Evolutionary conservation across 495 filamentous ascomycete genomes (phyloP).

Genomic region (Xylaria nigripes): DNA sequence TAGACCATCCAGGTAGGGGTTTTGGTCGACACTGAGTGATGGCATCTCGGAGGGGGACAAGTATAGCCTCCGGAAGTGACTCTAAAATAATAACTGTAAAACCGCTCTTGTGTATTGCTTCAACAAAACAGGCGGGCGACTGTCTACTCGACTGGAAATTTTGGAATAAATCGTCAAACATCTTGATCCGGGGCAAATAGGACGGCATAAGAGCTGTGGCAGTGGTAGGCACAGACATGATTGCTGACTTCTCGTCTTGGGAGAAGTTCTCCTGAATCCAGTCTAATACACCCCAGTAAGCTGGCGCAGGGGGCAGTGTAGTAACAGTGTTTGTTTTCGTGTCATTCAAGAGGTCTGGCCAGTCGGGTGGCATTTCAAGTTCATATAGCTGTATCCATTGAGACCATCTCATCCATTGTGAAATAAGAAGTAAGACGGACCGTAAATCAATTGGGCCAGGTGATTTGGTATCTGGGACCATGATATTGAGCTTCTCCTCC

Average conservation of each 20-base stretch:
- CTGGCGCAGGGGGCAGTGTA: slow-evolving; percentile 46
- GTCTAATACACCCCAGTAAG: slow-evolving; percentile 47
- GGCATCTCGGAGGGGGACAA: slow-evolving; percentile 71
- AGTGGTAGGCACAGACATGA: slow-evolving; percentile 17
- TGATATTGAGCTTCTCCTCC: slow-evolving; percentile 75
- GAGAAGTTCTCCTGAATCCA: slow-evolving; percentile 60
- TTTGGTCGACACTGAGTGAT: slow-evolving; percentile 72
- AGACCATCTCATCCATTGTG: slow-evolving; percentile 75
- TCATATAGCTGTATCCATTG: slow-evolving; percentile 67
- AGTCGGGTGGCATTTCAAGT: slow-evolving; percentile 39
- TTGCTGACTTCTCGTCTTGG: slow-evolving; percentile 9
- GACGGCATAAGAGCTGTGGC: slow-evolving; percentile 34
- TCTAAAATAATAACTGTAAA: slow-evolving; percentile 56
- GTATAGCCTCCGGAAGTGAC: slow-evolving; percentile 74
- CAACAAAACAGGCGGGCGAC: slow-evolving; percentile 41
- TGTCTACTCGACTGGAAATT: slow-evolving; percentile 28
- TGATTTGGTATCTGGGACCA: slow-evolving; percentile 47
- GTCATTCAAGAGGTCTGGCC: slow-evolving; percentile 45
- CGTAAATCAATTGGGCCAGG: slow-evolving; percentile 49
- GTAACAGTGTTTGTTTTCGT: slow-evolving; percentile 8
- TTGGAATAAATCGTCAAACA: slow-evolving; percentile 52
- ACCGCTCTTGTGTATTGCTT: slow-evolving; percentile 53
- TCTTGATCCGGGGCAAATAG: slow-evolving; percentile 50
- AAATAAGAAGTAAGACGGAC: slow-evolving; percentile 69
- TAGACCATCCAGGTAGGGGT: slow-evolving; percentile 70